phyloP scores from a whole-genome alignment of 345 rosid genomes.

The Syzygium aromaticum region DNA sequence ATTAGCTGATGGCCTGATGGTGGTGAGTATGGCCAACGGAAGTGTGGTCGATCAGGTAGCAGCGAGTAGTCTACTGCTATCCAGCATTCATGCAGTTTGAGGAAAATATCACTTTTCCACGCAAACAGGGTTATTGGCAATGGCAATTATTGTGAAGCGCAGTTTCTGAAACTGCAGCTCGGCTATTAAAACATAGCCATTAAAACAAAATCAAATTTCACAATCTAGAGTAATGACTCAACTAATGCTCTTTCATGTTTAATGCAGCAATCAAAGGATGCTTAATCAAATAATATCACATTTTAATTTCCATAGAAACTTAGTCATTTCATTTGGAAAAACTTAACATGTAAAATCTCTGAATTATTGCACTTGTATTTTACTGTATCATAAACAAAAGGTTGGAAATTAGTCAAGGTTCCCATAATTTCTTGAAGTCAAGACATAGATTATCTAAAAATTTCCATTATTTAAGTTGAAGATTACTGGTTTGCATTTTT shows the following conservation, averaged over 20 bases:
- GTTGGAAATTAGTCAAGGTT: neutral
- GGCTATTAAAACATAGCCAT: neutral
- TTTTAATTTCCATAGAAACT: neutral
- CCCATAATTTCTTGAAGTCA: neutral
- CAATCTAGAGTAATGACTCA: neutral
- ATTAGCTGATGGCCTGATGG: neutral
- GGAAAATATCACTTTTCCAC: neutral
- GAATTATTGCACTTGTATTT: neutral
- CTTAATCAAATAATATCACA: neutral
- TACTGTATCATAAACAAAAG: neutral
- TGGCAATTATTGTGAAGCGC: neutral
- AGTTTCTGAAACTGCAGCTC: neutral
- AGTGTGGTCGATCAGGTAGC: neutral
- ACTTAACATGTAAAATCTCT: neutral
- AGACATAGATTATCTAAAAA: neutral
- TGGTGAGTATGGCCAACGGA: neutral
- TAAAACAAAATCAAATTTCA: neutral
- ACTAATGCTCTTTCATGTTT: neutral
- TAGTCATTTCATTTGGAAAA: neutral
- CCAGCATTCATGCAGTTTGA: neutral
- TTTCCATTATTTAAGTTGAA: neutral
- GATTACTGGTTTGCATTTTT: neutral
- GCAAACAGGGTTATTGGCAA: neutral
- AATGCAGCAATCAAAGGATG: neutral
- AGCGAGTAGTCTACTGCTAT: neutral